Evolutionary conservation across 306 rosid genomes (phyloP), one percentile per base, ranked within the genome.

Genomic region (Cucurbita pepo): DNA sequence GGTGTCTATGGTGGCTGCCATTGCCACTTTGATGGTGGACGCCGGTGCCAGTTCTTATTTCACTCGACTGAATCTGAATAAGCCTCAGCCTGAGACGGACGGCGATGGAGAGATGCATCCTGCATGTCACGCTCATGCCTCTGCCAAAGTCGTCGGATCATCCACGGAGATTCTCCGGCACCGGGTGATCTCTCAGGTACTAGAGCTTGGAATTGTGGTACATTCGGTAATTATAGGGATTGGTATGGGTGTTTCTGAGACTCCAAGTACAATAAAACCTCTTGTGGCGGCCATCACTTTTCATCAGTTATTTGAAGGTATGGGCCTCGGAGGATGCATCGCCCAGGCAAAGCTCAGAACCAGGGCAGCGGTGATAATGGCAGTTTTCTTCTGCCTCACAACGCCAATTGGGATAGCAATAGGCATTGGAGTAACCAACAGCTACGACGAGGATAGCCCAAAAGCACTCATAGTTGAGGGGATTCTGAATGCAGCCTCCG

Each of bases 241-340:
- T n/a, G 81, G 91, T 0, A 13, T 92, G 38, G 98, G 96, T 18
- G 96, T 95, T 43, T 92, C 96, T 0, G 83, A 83, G 55, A 85
- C 83, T 82, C 91, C 95, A 0, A 75, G 73, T 38, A 88, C 90
- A 3, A 84, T 92, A 75, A 86, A 47, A 44, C 95, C 96, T 8
- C 72, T 92, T 0, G 81, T 92, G 5, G 96, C 89, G 7, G 93
- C 98, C 0, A 71, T 92, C 51, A 84, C 91, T 10, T 92, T 92
- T 50, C 98, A 90, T 79, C 98, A 92, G 5, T 90, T 92, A 22
- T 92, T 90, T 56, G 96, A 92, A 9, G 98, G 98, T 69, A 88
- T 88, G 96, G 93, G 96, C 30, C 96, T 90, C 12, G 98, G 98
- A 36, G 89, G 96, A 7, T 87, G 93, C 73, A 88, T 92, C 34